Percentiles rank a stretch among this genome's conserved stretches.
phyloP scores from a whole-genome alignment of 768 basidiomycete species.

The Suillus discolor region DNA sequence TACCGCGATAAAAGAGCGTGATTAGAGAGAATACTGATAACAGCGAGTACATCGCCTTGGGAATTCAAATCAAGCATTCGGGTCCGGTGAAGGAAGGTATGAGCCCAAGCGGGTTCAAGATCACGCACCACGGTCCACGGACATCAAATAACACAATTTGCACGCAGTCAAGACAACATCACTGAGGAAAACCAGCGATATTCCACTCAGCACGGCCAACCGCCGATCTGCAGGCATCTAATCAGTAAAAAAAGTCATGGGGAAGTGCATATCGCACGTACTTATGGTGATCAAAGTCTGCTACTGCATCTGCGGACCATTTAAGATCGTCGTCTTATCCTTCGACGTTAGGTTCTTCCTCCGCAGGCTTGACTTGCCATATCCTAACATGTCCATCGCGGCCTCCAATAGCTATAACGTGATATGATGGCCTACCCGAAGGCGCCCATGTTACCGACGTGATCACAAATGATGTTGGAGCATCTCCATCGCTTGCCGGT shows the following conservation, averaged over 20 bases:
- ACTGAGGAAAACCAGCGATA: too few relatives aligned
- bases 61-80: constrained; percentile 78
- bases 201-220: constrained; percentile 38
- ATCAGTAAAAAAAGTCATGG: constrained; percentile 11
- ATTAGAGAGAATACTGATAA: constrained; percentile 57
- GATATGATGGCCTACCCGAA: constrained; percentile 90
- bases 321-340: constrained; percentile 38
- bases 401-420: constrained; percentile 88
- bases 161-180: constrained; percentile 35
- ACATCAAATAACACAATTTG: constrained; percentile 72
- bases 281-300: constrained; percentile 89
- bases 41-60: constrained; percentile 82
- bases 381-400: constrained; percentile 89
- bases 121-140: constrained; percentile 55
- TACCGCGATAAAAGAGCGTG: neutral
- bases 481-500: constrained; percentile 34
- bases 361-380: constrained; percentile 77
- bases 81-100: constrained; percentile 74
- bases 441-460: constrained; percentile 93
- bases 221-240: constrained; percentile 50
- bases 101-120: constrained; percentile 76
- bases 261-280: constrained; percentile 31
- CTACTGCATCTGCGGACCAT: constrained; percentile 79
- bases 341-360: constrained; percentile 47
- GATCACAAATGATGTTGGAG: constrained; percentile 58